phyloP scores from a whole-genome alignment of 257 asterid species.

The Eustoma russellianum region DNA sequence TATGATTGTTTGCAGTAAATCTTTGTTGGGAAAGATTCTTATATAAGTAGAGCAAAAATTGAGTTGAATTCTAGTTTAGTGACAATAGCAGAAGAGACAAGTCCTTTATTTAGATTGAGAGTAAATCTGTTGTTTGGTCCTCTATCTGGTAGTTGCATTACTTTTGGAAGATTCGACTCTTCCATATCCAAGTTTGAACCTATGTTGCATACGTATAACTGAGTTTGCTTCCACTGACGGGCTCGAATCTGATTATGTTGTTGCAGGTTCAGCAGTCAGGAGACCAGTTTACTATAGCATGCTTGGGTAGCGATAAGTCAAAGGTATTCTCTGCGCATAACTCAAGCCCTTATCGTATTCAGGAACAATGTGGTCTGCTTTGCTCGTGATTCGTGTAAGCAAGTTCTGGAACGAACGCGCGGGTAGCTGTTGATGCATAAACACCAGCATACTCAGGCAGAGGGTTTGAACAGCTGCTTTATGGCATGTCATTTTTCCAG shows the following conservation, averaged over 20 bases:
- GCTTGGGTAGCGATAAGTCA: slow-evolving; percentile 56
- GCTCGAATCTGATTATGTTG: neutral
- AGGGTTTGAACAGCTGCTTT: neutral
- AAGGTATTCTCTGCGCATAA: slow-evolving; percentile 35
- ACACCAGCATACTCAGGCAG: neutral
- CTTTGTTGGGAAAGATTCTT: no score
- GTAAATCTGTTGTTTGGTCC: no score
- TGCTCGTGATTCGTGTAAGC: slow-evolving; percentile 35
- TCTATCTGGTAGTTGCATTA: no score
- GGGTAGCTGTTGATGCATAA: neutral
- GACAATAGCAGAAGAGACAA: no score
- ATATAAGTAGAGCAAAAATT: no score
- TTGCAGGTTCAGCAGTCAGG: slow-evolving; percentile 68
- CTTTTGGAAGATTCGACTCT: no score
- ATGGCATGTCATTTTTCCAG: slow-evolving; percentile 7
- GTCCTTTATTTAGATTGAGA: no score
- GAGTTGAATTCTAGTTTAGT: no score
- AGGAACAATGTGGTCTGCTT: slow-evolving; percentile 70
- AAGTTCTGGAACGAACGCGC: neutral
- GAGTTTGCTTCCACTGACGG: neutral
- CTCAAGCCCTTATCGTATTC: slow-evolving; percentile 48
- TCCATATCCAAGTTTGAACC: no score
- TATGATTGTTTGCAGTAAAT: no score
- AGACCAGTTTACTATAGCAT: slow-evolving; percentile 49
- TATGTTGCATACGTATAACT: neutral